Percentiles rank a stretch among this genome's conserved stretches.
Conservation (phyloP, 2,329 filamentous ascomycete genomes). For the Pseudogymnoascus sp. region DNA sequence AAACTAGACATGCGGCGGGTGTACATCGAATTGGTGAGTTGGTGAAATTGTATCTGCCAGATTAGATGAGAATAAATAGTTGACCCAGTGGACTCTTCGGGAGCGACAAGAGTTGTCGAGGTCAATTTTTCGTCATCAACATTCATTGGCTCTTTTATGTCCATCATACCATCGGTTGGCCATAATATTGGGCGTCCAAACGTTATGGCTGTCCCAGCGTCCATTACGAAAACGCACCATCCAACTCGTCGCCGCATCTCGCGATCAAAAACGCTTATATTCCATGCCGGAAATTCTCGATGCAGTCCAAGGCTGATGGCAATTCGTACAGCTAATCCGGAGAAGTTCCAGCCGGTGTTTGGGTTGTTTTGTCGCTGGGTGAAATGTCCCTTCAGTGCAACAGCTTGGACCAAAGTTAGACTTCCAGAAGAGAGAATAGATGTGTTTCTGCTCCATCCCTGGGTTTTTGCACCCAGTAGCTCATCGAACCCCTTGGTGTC, state of each 20-base stretch:
- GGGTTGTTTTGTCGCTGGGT: slow-evolving; percentile 42
- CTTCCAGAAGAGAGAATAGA: slow-evolving; percentile 30
- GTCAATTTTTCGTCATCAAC: slow-evolving; percentile 24
- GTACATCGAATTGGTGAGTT: slow-evolving; percentile 14
- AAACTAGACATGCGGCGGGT: slow-evolving; percentile 19
- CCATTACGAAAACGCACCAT: slow-evolving; percentile 38
- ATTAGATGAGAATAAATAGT: slow-evolving; percentile 3
- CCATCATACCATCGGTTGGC: slow-evolving; percentile 26
- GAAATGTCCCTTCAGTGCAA: slow-evolving; percentile 33
- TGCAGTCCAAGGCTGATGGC: slow-evolving; percentile 41
- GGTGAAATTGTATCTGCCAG: slow-evolving; percentile 6
- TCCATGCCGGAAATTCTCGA: slow-evolving; percentile 33
- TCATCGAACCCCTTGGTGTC: slow-evolving; percentile 25
- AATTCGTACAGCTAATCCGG: slow-evolving; percentile 41
- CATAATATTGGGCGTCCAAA: slow-evolving; percentile 32
- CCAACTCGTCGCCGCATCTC: slow-evolving; percentile 34
- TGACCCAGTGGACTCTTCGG: slow-evolving; percentile 14
- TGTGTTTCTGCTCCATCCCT: slow-evolving; percentile 25
- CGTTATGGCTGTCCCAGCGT: slow-evolving; percentile 39
- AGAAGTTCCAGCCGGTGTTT: slow-evolving; percentile 42
- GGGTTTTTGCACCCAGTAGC: slow-evolving; percentile 26
- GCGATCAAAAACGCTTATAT: slow-evolving; percentile 28
- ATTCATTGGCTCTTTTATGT: slow-evolving; percentile 29
- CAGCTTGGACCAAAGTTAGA: slow-evolving; percentile 27
- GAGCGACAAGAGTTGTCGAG: background rate